Base-by-base conservation (phyloP, 1,139 yeast species). In the Pichia sp. region DNA sequence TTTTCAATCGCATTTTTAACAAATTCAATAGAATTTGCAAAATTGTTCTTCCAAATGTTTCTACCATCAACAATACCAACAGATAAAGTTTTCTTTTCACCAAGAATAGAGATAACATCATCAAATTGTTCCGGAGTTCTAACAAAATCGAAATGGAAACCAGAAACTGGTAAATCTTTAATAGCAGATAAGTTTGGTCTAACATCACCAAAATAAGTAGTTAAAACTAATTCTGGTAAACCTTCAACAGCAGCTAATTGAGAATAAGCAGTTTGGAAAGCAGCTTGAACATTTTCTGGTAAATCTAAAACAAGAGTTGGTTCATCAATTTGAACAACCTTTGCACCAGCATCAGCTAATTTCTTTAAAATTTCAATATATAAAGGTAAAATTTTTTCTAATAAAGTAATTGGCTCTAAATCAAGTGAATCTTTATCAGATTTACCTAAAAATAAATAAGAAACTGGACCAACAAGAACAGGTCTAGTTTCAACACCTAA, bases 21-120 rank as follows among this genome's bases (percentile, higher is more conserved):
- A 57, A 84, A 69, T 59, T 74, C 85, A 66, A 89, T 74, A 59
- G 98, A 95, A 74, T 82, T 81, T 66, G 92, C 71, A 65, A 84
- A 86, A 77, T 92, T 86, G 70, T 95, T 85, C 81, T 92, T 92
- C 98, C 98, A 92, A 74, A 92, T 87, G 83, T 92, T 92, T 83
- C 98, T 89, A 76, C 98, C 98, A 65, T 88, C 95, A 65, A 92
- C 92, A 64, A 92, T 81, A 86, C 98, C 98, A 59, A 85, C 96
- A 58, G 97, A 90, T 67, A 92, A 78, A 58, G 78, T 73, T 78
- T 92, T 96, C 62, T 81, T 77, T 52, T 70, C 71, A 57, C 75
- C 67, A 56, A 90, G 74, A 65, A 85, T 76, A 52, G 79, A 73
- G 55, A 79, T 73, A 63, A 87, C 95, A 51, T 81, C 87, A 50